Evolutionary conservation across 2,329 filamentous ascomycete species (phyloP).

Genomic region (Didymella sp.): DNA sequence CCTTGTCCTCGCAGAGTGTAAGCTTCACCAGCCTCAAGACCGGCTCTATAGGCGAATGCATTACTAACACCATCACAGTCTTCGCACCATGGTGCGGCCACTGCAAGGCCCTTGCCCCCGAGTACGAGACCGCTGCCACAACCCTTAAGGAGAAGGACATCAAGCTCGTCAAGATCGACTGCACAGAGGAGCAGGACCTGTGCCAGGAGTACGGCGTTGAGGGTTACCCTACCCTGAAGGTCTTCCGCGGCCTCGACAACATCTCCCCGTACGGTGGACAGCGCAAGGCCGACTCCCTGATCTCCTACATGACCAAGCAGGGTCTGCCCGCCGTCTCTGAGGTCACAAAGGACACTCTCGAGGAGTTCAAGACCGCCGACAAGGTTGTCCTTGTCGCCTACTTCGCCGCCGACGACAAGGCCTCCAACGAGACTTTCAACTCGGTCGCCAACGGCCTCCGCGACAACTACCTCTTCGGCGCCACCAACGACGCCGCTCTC

Average conservation of each 20-base stretch:
- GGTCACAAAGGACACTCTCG: constrained; percentile 80
- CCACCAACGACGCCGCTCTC: constrained; percentile 80
- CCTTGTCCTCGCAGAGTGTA: constrained; percentile 93
- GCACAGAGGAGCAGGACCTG: constrained; percentile 91
- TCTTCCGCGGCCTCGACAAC: constrained; percentile 91
- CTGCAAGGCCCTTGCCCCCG: constrained; percentile 96
- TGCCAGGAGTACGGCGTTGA: constrained; percentile 91
- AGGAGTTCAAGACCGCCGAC: constrained; percentile 97
- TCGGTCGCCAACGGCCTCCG: constrained; percentile 76
- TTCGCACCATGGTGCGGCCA: constrained; percentile 97
- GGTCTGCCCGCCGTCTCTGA: constrained; percentile 88
- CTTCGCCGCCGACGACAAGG: constrained; percentile 79
- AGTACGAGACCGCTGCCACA: constrained; percentile 87
- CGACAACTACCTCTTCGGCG: constrained; percentile 91
- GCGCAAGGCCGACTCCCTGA: constrained; percentile 80
- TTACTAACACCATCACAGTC: constrained; percentile 63
- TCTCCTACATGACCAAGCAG: constrained; percentile 98
- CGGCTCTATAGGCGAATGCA: background rate
- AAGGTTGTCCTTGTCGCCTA: constrained; percentile 95
- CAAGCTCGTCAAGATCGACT: constrained; percentile 86
- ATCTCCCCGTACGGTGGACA: constrained; percentile 84
- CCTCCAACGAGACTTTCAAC: constrained; percentile 85
- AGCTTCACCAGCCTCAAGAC: constrained; percentile 46
- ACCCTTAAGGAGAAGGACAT: constrained; percentile 88
- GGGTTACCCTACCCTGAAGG: constrained; percentile 98